Conservation (phyloP, 176 grass and related monocot genomes). For the Elymus sibiricus region DNA sequence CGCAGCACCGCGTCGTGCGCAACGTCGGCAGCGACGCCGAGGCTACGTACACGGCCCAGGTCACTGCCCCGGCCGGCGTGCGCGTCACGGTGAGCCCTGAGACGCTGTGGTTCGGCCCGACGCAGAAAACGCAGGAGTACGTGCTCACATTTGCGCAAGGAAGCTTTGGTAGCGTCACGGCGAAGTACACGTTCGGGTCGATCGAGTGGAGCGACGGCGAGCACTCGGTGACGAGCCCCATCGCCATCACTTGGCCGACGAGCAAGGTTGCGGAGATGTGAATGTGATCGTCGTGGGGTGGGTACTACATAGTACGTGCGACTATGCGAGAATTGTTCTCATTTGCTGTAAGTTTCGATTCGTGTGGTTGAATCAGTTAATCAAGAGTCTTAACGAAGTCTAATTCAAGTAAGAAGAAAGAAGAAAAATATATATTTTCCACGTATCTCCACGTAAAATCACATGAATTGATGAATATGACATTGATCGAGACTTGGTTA, state of each 20-base stretch:
- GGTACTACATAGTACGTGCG: too few relatives aligned
- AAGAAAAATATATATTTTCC: too few relatives aligned
- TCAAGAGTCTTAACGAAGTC: too few relatives aligned
- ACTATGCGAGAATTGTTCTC: not conserved
- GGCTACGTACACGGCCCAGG: slow-evolving; percentile 24
- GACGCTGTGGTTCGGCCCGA: not conserved
- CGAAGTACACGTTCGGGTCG: slow-evolving; percentile 26
- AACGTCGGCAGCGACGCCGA: slow-evolving; percentile 34
- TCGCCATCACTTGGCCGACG: not conserved
- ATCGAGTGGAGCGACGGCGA: slow-evolving; percentile 44
- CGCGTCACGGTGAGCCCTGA: not conserved
- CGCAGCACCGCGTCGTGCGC: slow-evolving; percentile 37
- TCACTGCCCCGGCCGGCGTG: not conserved
- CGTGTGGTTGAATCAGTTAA: not conserved
- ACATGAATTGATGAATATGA: too few relatives aligned
- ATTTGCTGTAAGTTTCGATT: not conserved
- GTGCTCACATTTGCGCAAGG: not conserved
- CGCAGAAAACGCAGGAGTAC: slow-evolving; percentile 7
- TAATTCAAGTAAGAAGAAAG: too few relatives aligned
- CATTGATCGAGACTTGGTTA: too few relatives aligned
- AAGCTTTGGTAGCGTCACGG: not conserved
- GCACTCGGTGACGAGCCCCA: slow-evolving; percentile 32
- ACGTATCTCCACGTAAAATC: too few relatives aligned
- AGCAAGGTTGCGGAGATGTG: not conserved
- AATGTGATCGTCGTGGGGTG: not conserved